phyloP scores from a whole-genome alignment of 371 early-diverging fungal species.

The Apophysomyces ossiformis region DNA sequence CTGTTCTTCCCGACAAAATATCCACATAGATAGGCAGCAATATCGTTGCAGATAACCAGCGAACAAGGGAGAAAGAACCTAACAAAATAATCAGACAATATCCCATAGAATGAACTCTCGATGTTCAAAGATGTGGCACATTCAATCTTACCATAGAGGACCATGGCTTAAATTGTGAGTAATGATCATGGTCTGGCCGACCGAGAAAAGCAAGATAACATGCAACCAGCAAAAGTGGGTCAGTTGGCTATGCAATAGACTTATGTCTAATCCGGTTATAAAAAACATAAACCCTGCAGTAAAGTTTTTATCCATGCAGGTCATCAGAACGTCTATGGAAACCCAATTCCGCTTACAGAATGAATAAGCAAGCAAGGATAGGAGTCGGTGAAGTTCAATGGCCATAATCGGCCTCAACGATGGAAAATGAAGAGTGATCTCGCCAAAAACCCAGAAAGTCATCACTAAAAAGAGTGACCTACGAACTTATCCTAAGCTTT shows the following conservation, averaged over 20 bases:
- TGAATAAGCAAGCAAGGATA: slow-evolving; percentile 1
- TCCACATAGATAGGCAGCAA: slow-evolving; percentile 34
- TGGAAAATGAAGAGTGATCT: background rate
- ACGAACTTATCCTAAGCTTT: background rate
- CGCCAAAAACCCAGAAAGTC: background rate
- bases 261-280: slow-evolving; percentile 11
- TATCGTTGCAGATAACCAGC: slow-evolving; percentile 35
- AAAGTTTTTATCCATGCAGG: too few relatives aligned
- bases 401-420: background rate
- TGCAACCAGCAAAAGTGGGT: slow-evolving; percentile 36
- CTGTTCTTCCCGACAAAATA: slow-evolving; percentile 15
- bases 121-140: background rate
- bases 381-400: slow-evolving; percentile 1
- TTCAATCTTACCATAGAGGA: slow-evolving; percentile 24
- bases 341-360: slow-evolving; percentile 3
- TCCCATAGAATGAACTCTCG: background rate
- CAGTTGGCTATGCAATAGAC: slow-evolving; percentile 11
- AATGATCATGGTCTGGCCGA: slow-evolving; percentile 30
- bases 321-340: background rate
- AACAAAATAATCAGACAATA: background rate
- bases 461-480: background rate
- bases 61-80: slow-evolving; percentile 38
- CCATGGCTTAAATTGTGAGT: slow-evolving; percentile 29
- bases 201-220: slow-evolving; percentile 26
- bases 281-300: slow-evolving; percentile 19